Conservation (phyloP, 768 basidiomycete genomes). For the Filobasidium floriforme region DNA sequence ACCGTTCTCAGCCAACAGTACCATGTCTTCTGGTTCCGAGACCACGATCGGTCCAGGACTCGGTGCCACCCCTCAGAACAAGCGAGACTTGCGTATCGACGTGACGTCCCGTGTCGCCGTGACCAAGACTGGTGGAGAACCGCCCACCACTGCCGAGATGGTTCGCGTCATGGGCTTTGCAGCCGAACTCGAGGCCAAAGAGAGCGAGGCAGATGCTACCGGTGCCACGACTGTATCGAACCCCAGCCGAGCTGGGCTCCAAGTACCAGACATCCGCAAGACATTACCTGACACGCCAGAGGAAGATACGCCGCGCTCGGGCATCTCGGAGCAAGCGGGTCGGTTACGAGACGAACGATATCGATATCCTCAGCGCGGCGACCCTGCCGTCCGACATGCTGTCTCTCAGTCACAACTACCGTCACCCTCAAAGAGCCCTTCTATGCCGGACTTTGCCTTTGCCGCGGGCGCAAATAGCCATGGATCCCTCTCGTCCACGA, state of each 20-base stretch:
- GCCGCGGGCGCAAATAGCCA: background rate
- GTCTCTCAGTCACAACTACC: background rate
- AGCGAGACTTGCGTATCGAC: background rate
- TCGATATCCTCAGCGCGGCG: background rate
- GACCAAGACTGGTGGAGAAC: background rate
- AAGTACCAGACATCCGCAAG: background rate
- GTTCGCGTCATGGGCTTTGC: constrained; percentile 4
- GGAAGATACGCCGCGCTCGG: background rate
- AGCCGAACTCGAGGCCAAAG: background rate
- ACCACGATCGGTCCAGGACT: background rate
- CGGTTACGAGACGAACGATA: constrained; percentile 2
- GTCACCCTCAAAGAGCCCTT: constrained; percentile 8
- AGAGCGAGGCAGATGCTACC: background rate
- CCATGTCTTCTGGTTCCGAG: constrained; percentile 3
- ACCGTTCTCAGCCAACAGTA: background rate
- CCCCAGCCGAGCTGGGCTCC: background rate
- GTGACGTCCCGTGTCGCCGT: background rate
- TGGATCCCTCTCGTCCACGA: background rate
- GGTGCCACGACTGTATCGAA: background rate
- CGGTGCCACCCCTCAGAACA: background rate
- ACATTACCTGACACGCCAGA: constrained; percentile 3
- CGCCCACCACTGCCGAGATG: constrained; percentile 1
- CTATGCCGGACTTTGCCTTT: background rate
- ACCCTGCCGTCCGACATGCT: background rate
- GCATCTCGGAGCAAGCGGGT: background rate